phyloP scores from a whole-genome alignment of 2,329 filamentous ascomycete species.

The Fusarium solani-melongenae region DNA sequence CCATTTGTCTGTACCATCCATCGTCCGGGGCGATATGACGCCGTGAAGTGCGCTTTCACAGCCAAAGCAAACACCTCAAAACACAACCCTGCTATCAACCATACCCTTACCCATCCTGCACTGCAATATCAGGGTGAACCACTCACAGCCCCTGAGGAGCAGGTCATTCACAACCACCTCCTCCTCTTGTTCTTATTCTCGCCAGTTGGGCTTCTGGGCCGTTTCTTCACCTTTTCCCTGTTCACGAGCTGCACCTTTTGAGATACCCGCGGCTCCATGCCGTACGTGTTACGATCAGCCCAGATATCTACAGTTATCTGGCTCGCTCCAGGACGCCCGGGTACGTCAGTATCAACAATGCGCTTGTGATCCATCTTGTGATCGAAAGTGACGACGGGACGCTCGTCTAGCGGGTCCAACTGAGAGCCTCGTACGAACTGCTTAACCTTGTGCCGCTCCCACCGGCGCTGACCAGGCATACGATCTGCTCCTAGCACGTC shows the following conservation, averaged over 20 bases:
- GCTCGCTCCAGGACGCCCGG: slow-evolving; percentile 22
- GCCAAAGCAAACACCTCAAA: not conserved
- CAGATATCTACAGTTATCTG: slow-evolving; percentile 22
- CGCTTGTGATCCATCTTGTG: slow-evolving; percentile 16
- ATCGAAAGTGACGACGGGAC: slow-evolving; percentile 31
- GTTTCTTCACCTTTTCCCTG: not conserved
- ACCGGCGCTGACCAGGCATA: slow-evolving; percentile 42
- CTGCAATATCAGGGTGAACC: not conserved
- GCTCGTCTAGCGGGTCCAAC: slow-evolving; percentile 3
- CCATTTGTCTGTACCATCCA: not conserved
- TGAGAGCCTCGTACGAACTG: slow-evolving; percentile 6
- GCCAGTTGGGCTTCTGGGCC: not conserved
- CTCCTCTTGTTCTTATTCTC: not conserved
- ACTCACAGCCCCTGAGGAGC: not conserved
- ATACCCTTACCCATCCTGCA: not conserved
- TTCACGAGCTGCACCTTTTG: not conserved
- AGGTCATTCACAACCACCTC: not conserved
- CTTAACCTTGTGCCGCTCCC: slow-evolving; percentile 31
- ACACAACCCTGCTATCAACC: not conserved
- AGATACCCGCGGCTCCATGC: slow-evolving; percentile 18
- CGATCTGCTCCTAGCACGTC: slow-evolving; percentile 42
- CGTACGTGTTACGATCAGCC: not conserved
- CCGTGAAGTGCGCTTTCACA: not conserved
- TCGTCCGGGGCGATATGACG: not conserved
- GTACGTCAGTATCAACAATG: slow-evolving; percentile 31